Evolutionary conservation across 148 eudicot species (phyloP).

Genomic region (Cornus kousa): DNA sequence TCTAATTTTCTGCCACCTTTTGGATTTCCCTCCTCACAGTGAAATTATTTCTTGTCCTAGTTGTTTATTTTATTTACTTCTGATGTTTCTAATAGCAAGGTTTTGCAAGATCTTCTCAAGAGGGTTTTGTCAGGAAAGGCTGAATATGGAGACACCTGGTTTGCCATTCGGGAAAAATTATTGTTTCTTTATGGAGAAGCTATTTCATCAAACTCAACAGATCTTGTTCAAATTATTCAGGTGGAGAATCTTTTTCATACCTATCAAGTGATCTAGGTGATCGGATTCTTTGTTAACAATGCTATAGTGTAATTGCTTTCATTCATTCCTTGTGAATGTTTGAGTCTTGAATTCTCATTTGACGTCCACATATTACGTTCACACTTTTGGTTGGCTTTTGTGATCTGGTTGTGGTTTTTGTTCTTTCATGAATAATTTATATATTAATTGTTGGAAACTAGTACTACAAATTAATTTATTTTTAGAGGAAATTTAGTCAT

Average conservation of each 20-base stretch:
- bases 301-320: neutral
- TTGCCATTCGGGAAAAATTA: slow-evolving; percentile 51
- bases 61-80: slow-evolving; percentile 28
- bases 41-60: slow-evolving; percentile 13
- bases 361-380: neutral
- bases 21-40: neutral
- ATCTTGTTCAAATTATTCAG: slow-evolving; percentile 83
- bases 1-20: slow-evolving; percentile 2
- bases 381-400: neutral
- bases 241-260: slow-evolving; percentile 37
- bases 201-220: slow-evolving; percentile 63
- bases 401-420: slow-evolving; percentile 1
- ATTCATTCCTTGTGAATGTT: slow-evolving; percentile 5
- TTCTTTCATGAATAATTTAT: neutral
- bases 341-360: neutral
- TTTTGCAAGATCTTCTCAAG: slow-evolving; percentile 79
- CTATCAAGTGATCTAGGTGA: slow-evolving; percentile 13
- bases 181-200: slow-evolving; percentile 69
- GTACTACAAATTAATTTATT: too few relatives aligned
- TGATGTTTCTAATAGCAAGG: slow-evolving; percentile 54
- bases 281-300: slow-evolving; percentile 1
- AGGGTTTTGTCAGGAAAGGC: slow-evolving; percentile 53
- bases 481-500: too few relatives aligned
- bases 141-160: slow-evolving; percentile 57
- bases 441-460: too few relatives aligned